A percentile compares a stretch with the other conserved stretches of the same genome.
Conservation (phyloP, 108 stramenopile species). For the Conticribra weissflogii region DNA sequence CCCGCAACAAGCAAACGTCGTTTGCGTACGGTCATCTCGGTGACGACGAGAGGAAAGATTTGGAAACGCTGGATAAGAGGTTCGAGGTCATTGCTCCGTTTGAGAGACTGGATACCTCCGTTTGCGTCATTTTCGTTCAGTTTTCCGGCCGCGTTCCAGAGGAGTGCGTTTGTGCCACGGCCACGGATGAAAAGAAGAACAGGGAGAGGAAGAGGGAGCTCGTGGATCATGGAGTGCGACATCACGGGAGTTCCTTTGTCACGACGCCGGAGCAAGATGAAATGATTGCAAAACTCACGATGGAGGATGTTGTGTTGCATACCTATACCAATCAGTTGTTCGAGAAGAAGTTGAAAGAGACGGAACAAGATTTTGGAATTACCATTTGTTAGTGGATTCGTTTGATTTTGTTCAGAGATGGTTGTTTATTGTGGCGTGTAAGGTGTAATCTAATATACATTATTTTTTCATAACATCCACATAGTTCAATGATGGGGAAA, state of each 20-base stretch:
- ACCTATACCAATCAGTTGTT: background rate
- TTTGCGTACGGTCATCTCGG: background rate
- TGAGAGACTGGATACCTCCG: background rate
- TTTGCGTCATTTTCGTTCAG: background rate
- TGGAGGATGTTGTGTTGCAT: background rate
- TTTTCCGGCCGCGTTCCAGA: background rate
- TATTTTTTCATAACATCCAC: too few species aligned
- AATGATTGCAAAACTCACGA: background rate
- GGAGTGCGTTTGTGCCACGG: too few species aligned
- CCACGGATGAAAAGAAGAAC: too few species aligned
- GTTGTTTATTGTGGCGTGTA: too few species aligned
- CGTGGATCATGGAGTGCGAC: background rate
- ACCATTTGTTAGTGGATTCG: background rate
- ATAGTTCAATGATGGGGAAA: too few species aligned
- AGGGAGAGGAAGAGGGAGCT: background rate
- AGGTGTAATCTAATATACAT: too few species aligned
- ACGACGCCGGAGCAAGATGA: background rate
- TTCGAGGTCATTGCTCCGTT: background rate
- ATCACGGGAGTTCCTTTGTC: background rate
- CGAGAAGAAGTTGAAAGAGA: background rate
- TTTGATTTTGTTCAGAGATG: too few species aligned
- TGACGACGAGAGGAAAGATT: background rate
- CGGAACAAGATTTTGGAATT: background rate
- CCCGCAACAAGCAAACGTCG: background rate
- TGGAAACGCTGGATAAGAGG: background rate